phyloP scores from a whole-genome alignment of 345 rosid genomes.

The Stellera chamaejasme region DNA sequence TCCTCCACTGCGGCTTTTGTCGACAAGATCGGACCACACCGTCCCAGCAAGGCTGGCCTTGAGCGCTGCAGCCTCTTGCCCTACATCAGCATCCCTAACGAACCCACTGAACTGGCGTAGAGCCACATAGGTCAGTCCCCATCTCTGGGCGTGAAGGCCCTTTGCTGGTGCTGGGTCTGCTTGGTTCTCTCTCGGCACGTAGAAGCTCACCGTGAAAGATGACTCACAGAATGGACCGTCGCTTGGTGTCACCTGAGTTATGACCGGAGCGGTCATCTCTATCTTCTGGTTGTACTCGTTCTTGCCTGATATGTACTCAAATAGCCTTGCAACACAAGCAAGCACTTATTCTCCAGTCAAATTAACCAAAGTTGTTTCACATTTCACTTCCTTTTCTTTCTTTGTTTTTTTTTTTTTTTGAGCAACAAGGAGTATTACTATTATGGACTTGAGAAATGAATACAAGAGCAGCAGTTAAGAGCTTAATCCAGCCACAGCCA shows the following conservation, averaged over 20 bases:
- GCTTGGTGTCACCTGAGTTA: conserved; percentile 61
- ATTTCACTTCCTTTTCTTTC: too few relatives aligned
- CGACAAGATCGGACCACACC: conserved; percentile 49
- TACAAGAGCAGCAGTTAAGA: too few relatives aligned
- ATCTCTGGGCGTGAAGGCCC: conserved; percentile 60
- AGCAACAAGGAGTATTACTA: not conserved
- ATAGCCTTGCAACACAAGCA: conserved; percentile 34
- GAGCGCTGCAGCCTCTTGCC: conserved; percentile 70
- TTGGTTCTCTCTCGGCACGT: conserved; percentile 69
- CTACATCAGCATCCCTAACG: conserved; percentile 43
- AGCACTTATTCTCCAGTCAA: too few relatives aligned
- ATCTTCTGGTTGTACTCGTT: conserved; percentile 44
- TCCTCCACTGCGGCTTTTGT: conserved; percentile 26
- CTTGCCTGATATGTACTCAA: conserved; percentile 80
- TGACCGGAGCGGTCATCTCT: conserved; percentile 91
- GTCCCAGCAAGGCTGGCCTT: conserved; percentile 53
- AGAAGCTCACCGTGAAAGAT: conserved; percentile 68
- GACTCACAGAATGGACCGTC: conserved; percentile 88
- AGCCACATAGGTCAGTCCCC: conserved; percentile 49
- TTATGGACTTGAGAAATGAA: not conserved
- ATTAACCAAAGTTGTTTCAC: too few relatives aligned
- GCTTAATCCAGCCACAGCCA: too few relatives aligned
- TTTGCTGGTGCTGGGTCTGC: conserved; percentile 66
- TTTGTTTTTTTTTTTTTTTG: not conserved
- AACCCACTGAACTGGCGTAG: conserved; percentile 75